phyloP scores from a whole-genome alignment of 2,329 filamentous ascomycete genomes.

The Epichloe typhina region DNA sequence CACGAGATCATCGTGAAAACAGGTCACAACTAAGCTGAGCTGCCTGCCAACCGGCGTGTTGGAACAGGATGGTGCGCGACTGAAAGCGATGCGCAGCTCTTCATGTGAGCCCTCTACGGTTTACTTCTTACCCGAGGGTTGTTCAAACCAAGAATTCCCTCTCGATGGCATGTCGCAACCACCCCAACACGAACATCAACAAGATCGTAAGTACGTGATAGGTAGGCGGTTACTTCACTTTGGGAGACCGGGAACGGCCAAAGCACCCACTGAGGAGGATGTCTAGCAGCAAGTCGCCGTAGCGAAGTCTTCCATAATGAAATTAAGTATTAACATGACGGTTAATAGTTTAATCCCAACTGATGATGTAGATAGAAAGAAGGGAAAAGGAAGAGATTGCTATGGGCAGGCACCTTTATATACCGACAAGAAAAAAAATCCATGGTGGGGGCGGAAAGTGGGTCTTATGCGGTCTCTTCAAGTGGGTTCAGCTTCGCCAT shows the following conservation, averaged over 20 bases:
- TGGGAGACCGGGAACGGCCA: conserved; percentile 44
- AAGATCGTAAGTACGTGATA: conserved; percentile 25
- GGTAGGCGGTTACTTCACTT: conserved; percentile 32
- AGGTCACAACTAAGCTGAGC: too few relatives aligned
- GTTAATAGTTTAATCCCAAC: conserved; percentile 33
- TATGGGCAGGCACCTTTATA: conserved; percentile 8
- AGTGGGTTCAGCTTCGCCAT: too few relatives aligned
- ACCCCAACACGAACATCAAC: conserved; percentile 38
- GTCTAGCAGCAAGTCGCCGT: conserved; percentile 42
- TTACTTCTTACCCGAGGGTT: background rate
- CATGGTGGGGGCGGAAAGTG: background rate
- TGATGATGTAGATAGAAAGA: conserved; percentile 29
- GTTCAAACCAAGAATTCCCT: background rate
- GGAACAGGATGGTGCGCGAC: too few relatives aligned
- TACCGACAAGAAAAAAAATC: conserved; percentile 2
- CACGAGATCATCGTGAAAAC: too few relatives aligned
- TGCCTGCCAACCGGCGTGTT: too few relatives aligned
- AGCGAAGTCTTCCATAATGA: conserved; percentile 35
- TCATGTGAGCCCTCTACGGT: background rate
- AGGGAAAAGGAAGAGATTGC: conserved; percentile 9
- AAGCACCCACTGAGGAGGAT: conserved; percentile 32
- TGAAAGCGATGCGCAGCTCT: background rate
- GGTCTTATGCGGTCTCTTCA: background rate
- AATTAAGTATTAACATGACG: conserved; percentile 35
- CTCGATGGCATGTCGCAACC: conserved; percentile 28